A percentile compares a stretch with the other conserved stretches of the same genome.
phyloP scores from a whole-genome alignment of 768 basidiomycete genomes.

The Tulasnella sp. region DNA sequence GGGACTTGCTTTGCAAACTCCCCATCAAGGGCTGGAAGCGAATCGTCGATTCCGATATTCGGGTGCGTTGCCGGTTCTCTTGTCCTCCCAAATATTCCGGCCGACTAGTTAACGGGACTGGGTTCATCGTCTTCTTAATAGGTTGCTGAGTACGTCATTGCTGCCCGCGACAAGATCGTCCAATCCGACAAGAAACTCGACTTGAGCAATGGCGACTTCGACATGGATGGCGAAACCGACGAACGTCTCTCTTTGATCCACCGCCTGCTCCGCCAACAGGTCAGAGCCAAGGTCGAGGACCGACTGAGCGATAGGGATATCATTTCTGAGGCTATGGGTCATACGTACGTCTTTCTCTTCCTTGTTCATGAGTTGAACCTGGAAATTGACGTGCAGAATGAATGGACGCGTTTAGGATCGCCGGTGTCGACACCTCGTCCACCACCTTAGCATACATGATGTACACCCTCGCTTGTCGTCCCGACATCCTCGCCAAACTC shows the following conservation, averaged over 20 bases:
- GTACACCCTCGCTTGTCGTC: constrained; percentile 73
- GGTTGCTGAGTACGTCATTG: constrained; percentile 21
- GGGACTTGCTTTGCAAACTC: constrained; percentile 2
- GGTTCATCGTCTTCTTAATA: not conserved
- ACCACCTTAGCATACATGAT: constrained; percentile 68
- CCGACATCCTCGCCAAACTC: constrained; percentile 63
- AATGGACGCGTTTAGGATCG: constrained; percentile 48
- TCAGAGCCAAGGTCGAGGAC: constrained; percentile 16
- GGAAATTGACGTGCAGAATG: not conserved
- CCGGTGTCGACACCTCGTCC: constrained; percentile 74
- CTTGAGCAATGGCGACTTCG: not conserved
- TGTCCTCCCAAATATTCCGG: not conserved
- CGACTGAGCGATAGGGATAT: constrained; percentile 5
- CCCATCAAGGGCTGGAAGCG: constrained; percentile 20
- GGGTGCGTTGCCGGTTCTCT: not conserved
- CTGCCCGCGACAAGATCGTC: constrained; percentile 15
- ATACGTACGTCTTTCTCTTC: constrained; percentile 22
- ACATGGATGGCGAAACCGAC: not conserved
- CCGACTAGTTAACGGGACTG: not conserved
- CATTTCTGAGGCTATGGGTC: constrained; percentile 23
- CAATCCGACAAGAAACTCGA: constrained; percentile 13
- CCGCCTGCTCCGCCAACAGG: constrained; percentile 15
- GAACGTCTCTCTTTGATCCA: constrained; percentile 21
- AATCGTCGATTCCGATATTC: constrained; percentile 16
- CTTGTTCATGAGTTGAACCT: too few species aligned